Percentiles rank a stretch among this genome's conserved stretches.
phyloP scores from a whole-genome alignment of 345 rosid genomes.

The Noccaea caerulescens region DNA sequence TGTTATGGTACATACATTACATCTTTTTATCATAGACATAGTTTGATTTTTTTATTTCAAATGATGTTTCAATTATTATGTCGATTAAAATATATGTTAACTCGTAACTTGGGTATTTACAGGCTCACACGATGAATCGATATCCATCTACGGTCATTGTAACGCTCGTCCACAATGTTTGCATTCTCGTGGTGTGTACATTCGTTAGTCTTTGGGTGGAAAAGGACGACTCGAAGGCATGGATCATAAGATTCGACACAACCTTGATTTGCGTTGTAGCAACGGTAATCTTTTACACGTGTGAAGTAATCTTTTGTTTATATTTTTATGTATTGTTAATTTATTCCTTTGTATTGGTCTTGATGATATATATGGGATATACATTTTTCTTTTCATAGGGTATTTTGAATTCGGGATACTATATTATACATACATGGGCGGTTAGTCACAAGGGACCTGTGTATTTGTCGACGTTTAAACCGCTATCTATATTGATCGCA shows the following conservation, averaged over 20 bases:
- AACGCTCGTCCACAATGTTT: slow-evolving; percentile 68
- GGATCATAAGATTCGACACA: slow-evolving; percentile 56
- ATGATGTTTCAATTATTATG: too few relatives aligned
- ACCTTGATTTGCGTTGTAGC: slow-evolving; percentile 53
- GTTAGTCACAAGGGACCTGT: slow-evolving; percentile 52
- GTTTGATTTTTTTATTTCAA: too few relatives aligned
- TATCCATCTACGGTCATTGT: slow-evolving; percentile 81
- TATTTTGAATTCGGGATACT: slow-evolving; percentile 53
- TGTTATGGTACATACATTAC: slow-evolving; percentile 45
- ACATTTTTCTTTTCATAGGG: slow-evolving; percentile 45
- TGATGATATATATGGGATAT: neutral
- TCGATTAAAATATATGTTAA: neutral
- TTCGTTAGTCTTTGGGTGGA: slow-evolving; percentile 57
- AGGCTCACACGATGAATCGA: slow-evolving; percentile 77
- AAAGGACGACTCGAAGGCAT: slow-evolving; percentile 54
- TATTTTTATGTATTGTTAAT: neutral
- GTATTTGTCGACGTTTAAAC: slow-evolving; percentile 51
- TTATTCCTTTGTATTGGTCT: neutral
- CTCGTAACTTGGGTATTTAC: slow-evolving; percentile 22
- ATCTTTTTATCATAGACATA: neutral
- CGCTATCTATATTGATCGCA: slow-evolving; percentile 49
- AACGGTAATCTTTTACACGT: slow-evolving; percentile 21
- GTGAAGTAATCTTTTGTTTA: neutral
- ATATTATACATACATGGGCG: slow-evolving; percentile 41
- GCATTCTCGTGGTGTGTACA: slow-evolving; percentile 56